These are phyloP conservation scores for Rhizophagus sp. DNA, from an alignment of 192 early-diverging fungal species.

Conservation along the genomic window DNA sequence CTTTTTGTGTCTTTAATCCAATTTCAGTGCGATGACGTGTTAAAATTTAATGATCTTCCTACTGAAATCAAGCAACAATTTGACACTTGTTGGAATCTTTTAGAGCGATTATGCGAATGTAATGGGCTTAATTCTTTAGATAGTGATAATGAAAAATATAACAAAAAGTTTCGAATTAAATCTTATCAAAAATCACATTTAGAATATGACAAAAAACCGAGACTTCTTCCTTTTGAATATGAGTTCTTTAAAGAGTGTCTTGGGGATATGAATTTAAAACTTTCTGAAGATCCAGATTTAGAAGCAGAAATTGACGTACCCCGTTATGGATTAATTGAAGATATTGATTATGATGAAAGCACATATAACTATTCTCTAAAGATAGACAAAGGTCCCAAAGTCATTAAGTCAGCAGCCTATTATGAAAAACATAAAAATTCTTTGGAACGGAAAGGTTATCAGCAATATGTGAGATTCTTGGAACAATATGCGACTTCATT, in stretches of 20 bases:
- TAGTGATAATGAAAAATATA: not conserved
- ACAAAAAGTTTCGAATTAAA: not conserved
- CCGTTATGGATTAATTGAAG: not conserved
- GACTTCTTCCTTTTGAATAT: slow-evolving; percentile 17
- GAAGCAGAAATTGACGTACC: not conserved
- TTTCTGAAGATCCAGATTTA: not conserved
- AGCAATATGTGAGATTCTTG: slow-evolving; percentile 24
- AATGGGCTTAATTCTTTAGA: not conserved
- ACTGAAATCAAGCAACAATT: slow-evolving; percentile 16
- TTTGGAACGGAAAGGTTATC: not conserved
- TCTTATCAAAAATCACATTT: not conserved
- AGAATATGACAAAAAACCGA: not conserved
- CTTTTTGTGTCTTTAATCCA: slow-evolving; percentile 20
- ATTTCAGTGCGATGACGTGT: not conserved
- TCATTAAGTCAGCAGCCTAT: not conserved
- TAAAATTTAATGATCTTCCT: not conserved
- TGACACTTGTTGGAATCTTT: slow-evolving; percentile 3
- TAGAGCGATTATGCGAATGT: not conserved
- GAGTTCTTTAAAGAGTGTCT: slow-evolving; percentile 14
- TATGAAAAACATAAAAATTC: not conserved
- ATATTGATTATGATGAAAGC: not conserved
- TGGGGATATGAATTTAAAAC: slow-evolving; percentile 11
- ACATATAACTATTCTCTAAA: not conserved
- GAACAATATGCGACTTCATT: slow-evolving; percentile 26
- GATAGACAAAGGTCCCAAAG: not conserved